Conservation (phyloP, 306 rosid genomes). For the Fagus crenata region DNA sequence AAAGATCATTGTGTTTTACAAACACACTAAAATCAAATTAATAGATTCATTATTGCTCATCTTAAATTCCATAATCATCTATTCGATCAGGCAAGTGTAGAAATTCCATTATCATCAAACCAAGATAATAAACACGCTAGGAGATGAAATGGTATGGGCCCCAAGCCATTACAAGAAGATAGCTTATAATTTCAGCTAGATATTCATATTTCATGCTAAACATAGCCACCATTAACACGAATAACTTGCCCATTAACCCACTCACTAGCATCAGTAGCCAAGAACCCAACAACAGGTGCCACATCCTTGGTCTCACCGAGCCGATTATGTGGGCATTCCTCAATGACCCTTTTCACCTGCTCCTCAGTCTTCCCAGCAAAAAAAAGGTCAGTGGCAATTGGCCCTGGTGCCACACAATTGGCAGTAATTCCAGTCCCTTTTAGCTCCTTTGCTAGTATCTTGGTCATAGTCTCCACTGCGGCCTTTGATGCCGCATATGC, state of each 20-base stretch:
- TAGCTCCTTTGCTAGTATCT: constrained; percentile 57
- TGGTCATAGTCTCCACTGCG: constrained; percentile 58
- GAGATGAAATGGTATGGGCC: no score
- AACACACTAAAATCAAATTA: no score
- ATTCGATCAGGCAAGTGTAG: no score
- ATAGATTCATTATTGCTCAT: no score
- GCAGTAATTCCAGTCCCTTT: constrained; percentile 51
- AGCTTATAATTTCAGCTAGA: not conserved
- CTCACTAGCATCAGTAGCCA: constrained; percentile 42
- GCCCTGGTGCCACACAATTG: constrained; percentile 64
- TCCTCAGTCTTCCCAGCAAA: constrained; percentile 47
- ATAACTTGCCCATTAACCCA: constrained; percentile 65
- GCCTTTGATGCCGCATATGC: constrained; percentile 58
- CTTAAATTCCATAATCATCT: no score
- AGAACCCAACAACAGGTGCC: constrained; percentile 47
- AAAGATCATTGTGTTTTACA: no score
- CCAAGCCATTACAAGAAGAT: not conserved
- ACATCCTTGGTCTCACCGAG: constrained; percentile 50
- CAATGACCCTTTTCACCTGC: constrained; percentile 12
- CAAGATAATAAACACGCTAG: no score
- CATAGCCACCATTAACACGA: constrained; percentile 54
- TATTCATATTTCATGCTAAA: constrained; percentile 4
- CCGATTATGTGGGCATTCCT: constrained; percentile 33
- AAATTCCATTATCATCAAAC: no score
- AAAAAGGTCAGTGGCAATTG: constrained; percentile 47